Base-by-base conservation (phyloP, 192 early-diverging fungal species). In the Mycoemilia scoparia region DNA sequence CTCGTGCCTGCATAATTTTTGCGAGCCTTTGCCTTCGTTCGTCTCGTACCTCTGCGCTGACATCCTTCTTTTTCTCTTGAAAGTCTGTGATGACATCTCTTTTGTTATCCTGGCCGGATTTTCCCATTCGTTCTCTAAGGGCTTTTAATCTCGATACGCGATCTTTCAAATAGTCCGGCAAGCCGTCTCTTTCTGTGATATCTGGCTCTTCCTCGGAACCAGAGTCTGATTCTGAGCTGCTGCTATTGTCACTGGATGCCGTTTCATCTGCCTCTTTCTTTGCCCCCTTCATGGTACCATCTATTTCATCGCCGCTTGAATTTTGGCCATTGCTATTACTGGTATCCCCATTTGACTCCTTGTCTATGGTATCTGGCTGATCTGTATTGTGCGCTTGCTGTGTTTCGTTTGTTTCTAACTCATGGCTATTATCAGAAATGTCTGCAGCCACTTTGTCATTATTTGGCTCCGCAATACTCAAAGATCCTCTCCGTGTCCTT, bases 11-110 rank as follows among this genome's bases (percentile, higher is more conserved):
- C n/a, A 84, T 45, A 18, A 76, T 75, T 32, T 84, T 66, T 0
- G 85, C 83, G 31, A 82, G 77, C 18, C 72, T 64, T 7, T 68
- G 63, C 33, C 75, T 74, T 16, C 77, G 54, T 39, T 87, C 81
- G 6, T 61, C 50, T 35, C 70, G 69, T 19, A 61, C 61, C 23
- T 77, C 65, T 22, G 73, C 60, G 16, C 62, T 45, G 5, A 66
- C 69, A 47, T 84, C 82, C 23, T 70, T 49, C 38, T 79, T 81
- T 5, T 53, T 57, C 24, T 69, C 64, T 49, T 83, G 77, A 50
- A 76, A 71, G 41, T 87, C 87, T 22, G 61, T 51, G 57, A 73
- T 73, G 12, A 80, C 59, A 28, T 85, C 83, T 26, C 64, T 57
- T n/a, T 73, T 64, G 59, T 87, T 90, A 3, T 67, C 74, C 39